Base-by-base conservation (phyloP, 2,329 filamentous ascomycete genomes). In the Aspergillus fijiensis region DNA sequence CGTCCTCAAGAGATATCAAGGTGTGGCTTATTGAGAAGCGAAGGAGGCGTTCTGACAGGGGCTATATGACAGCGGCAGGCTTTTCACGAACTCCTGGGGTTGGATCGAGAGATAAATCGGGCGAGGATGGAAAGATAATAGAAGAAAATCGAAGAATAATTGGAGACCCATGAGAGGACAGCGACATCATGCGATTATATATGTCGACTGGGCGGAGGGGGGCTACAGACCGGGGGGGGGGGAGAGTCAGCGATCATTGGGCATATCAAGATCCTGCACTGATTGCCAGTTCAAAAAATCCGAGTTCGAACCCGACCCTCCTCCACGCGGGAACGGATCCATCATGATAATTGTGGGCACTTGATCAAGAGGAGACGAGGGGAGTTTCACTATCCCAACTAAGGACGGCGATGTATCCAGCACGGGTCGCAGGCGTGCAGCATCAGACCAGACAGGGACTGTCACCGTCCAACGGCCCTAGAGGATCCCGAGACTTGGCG, bases 121-220 rank as follows among this genome's bases (percentile, higher is more conserved):
- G 29, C 50, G 50, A 51, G 21, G 29, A 55, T 19, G 42, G 23
- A 60, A 29, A 50, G 51, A 49, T 23, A 42, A 55, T 57, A 31
- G 58, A 52, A 61, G 39, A 45, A 19, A 47, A 51, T 58, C 12
- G 59, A 59, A 57, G 55, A 9, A 45, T 16, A 58, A 55, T 51
- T n/a, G 57, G 45, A 33, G 56, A 57, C 39, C 23, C 52, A 48
- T 55, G 51, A 55, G 55, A 56, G 51, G 39, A n/a, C 11, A 48
- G 63, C 59, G 65, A 57, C 39, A 60, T 64, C 57, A 60, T 60
- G 63, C 50, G 55, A 58, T 65, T 60, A 60, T 67, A 66, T 67
- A 67, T 61, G 59, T 56, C 49, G 49, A 55, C 39, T 19, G 42
- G 54, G 48, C 45, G 23, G 31, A 19, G n/a, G 27, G 48, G 49